These are phyloP conservation scores for Clavulina sp. DNA, from an alignment of 768 basidiomycete genomes.

Conservation along the genomic window DNA sequence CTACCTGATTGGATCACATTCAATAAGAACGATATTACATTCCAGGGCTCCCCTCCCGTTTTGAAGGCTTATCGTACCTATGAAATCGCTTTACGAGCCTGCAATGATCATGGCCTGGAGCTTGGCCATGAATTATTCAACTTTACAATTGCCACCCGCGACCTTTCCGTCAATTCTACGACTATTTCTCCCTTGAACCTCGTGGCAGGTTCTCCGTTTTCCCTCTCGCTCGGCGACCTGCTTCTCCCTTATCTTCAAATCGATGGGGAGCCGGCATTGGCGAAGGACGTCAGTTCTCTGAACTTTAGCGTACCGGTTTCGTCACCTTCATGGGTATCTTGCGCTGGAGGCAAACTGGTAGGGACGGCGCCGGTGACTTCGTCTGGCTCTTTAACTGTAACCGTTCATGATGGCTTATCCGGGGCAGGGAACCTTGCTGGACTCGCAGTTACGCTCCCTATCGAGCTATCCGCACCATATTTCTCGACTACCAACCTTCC, in stretches of 20 bases:
- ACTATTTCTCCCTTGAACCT: not conserved
- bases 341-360: not conserved
- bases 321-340: not conserved
- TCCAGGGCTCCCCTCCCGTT: conserved; percentile 3
- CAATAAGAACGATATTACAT: conserved; percentile 5
- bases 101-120: not conserved
- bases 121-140: not conserved
- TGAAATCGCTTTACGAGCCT: not conserved
- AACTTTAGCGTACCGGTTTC: not conserved
- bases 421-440: not conserved
- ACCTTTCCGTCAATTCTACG: not conserved
- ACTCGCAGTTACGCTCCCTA: not conserved
- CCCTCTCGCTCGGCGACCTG: not conserved
- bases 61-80: not conserved
- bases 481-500: not conserved
- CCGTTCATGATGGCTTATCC: not conserved
- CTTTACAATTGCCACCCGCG: not conserved
- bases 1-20: conserved; percentile 7
- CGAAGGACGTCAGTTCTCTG: not conserved
- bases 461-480: not conserved
- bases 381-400: not conserved
- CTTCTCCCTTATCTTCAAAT: not conserved
- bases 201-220: not conserved
- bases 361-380: not conserved
- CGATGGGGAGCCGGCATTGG: not conserved